Evolutionary conservation across 257 asterid genomes (phyloP), one percentile per base, ranked within the genome.

Genomic region (Oldenlandia corymbosa): DNA sequence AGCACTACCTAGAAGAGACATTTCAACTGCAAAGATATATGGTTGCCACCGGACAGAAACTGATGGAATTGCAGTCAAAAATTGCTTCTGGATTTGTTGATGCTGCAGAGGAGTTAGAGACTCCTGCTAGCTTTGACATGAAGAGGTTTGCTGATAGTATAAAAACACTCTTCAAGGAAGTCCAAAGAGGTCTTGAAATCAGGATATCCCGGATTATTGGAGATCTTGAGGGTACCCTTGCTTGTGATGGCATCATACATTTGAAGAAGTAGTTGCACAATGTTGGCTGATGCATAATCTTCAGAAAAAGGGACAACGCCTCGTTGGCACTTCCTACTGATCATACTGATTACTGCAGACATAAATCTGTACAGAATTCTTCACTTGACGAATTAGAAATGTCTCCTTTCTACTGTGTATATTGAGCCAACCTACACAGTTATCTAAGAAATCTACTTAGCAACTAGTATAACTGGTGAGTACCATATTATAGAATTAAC

Each of bases 1-100:
- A 84, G 80, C 82, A 69, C 24, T 87, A 82, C 77, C 96, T 92
- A 18, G 97, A 92, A 69, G 97, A 92, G 75, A 84, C 99, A 58
- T 89, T 89, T 74, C 96, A 87, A 37, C 82, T 92, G 34, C 97
- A 90, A 81, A 84, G 97, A 71, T 88, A 88, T 56, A 88, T 83
- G 27, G 97, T 90, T 26, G 87, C 96, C 21, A 83, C 97, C 1
- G 97, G 97, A 45, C 97, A 90, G 62, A 90, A 85, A 58, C 30
- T 84, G 66, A 72, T 83, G 78, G 96, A 90, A 67, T 80, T 88
- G 31, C 96, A 85, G 70, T 68, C 81, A 5, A 92, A 80, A 81
- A 82, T 89, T 49, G 83, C 86, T 18, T 82, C 88, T 3, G 91
- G 85, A 47, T 80, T 92, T 39, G 62, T 67, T 10, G 71, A 65